phyloP scores from a whole-genome alignment of 306 rosid species.

The Vigna trinervia region DNA sequence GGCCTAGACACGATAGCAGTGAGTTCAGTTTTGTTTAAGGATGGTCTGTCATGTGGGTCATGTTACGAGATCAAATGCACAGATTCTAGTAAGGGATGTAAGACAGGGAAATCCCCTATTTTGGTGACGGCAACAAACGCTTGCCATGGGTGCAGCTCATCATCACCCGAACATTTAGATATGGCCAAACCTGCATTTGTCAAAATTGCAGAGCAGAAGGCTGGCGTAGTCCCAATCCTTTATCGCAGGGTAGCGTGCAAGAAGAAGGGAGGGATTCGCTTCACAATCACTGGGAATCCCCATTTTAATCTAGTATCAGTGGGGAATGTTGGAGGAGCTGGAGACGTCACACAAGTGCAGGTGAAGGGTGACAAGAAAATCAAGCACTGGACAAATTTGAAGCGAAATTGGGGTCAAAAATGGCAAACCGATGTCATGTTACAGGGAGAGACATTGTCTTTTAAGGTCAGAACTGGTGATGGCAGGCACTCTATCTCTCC shows the following conservation, averaged over 20 bases:
- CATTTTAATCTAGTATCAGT: slow-evolving; percentile 62
- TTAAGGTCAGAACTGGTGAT: slow-evolving; percentile 68
- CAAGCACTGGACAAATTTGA: slow-evolving; percentile 59
- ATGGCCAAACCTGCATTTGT: slow-evolving; percentile 68
- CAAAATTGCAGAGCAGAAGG: slow-evolving; percentile 58
- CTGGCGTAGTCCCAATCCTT: slow-evolving; percentile 66
- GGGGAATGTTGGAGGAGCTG: slow-evolving; percentile 85
- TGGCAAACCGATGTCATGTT: slow-evolving; percentile 70
- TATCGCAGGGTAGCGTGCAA: slow-evolving; percentile 79
- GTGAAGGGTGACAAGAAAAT: slow-evolving; percentile 69
- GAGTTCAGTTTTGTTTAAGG: slow-evolving; percentile 66
- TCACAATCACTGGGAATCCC: slow-evolving; percentile 81
- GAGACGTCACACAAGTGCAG: slow-evolving; percentile 55
- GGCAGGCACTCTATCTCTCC: slow-evolving; percentile 55
- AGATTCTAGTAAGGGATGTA: slow-evolving; percentile 61
- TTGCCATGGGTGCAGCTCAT: slow-evolving; percentile 82
- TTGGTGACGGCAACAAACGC: slow-evolving; percentile 69
- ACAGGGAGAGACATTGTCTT: slow-evolving; percentile 68
- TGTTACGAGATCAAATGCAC: slow-evolving; percentile 75
- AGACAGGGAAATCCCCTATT: slow-evolving; percentile 52
- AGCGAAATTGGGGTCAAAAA: slow-evolving; percentile 77
- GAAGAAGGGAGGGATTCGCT: slow-evolving; percentile 69
- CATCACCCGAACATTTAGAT: slow-evolving; percentile 76
- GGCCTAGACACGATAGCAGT: slow-evolving; percentile 76
- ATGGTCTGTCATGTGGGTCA: slow-evolving; percentile 71